These are phyloP conservation scores for Mortierella sp. DNA, from an alignment of 371 early-diverging fungal species.

Conservation along the genomic window DNA sequence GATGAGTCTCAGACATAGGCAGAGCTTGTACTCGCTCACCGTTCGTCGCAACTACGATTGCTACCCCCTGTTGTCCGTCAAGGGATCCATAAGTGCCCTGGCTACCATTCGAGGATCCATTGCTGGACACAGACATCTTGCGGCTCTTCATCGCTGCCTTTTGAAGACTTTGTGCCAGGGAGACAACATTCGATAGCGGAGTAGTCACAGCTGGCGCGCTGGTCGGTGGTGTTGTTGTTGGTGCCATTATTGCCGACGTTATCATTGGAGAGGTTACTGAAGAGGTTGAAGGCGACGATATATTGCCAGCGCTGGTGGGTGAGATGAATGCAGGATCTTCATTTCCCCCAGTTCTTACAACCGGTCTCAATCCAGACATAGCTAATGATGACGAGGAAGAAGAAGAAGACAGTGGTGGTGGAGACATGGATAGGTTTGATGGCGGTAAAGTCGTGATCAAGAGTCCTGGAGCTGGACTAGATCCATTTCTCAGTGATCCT, in stretches of 20 bases:
- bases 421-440: constrained; percentile 13
- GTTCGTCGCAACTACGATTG: no score
- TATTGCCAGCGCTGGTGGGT: neutral
- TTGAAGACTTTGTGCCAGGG: constrained; percentile 31
- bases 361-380: neutral
- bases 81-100: no score
- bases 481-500: no score
- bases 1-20: no score
- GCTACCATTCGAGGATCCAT: no score
- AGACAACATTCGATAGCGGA: constrained; percentile 13
- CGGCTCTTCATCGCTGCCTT: constrained; percentile 20
- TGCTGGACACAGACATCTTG: constrained; percentile 6
- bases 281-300: no score
- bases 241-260: no score
- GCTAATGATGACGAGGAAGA: neutral
- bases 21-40: no score
- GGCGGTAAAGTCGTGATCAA: constrained; percentile 4
- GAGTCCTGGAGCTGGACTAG: no score
- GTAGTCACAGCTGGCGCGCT: neutral
- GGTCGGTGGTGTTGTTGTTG: neutral
- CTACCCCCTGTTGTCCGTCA: no score
- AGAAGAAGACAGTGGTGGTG: neutral
- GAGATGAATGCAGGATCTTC: neutral
- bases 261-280: no score
- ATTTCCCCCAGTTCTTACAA: neutral